A percentile compares a stretch with the other conserved stretches of the same genome.
phyloP scores from a whole-genome alignment of 108 stramenopile genomes.

The Nitzschia sp. region DNA sequence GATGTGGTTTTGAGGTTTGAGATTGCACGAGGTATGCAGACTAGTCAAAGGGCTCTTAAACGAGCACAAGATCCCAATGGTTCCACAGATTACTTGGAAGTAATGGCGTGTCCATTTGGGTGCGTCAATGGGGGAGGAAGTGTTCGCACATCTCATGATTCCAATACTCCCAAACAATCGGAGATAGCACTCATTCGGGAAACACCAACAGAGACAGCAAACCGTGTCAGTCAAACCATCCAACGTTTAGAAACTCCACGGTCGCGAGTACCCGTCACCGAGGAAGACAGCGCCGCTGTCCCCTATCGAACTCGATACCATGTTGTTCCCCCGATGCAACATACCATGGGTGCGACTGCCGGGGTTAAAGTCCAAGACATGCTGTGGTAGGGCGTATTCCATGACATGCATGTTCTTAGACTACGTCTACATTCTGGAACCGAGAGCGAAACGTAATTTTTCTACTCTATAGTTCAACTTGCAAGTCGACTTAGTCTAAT shows the following conservation, averaged over 20 bases:
- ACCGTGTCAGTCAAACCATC: conserved; percentile 48
- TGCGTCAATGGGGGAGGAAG: conserved; percentile 98
- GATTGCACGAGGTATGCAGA: conserved; percentile 95
- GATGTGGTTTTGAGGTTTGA: conserved; percentile 81
- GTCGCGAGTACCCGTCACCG: not conserved
- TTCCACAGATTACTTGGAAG: conserved; percentile 82
- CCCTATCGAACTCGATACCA: conserved; percentile 68
- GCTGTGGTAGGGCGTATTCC: conserved; percentile 53
- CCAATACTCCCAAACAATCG: not conserved
- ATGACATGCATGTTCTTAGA: no score
- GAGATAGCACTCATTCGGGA: conserved; percentile 49
- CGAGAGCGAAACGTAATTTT: no score
- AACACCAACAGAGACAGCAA: conserved; percentile 75
- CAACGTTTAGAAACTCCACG: conserved; percentile 15
- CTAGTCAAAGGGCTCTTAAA: conserved; percentile 86
- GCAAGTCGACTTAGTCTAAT: no score
- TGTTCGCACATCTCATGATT: conserved; percentile 23
- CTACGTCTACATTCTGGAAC: not conserved
- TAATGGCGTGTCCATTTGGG: conserved; percentile 97
- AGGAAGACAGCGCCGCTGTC: not conserved
- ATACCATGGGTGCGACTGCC: conserved; percentile 71
- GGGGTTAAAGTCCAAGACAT: conserved; percentile 78
- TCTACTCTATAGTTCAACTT: no score
- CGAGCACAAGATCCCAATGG: conserved; percentile 28
- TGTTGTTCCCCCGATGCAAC: conserved; percentile 80